Evolutionary conservation across 2,329 filamentous ascomycete genomes (phyloP), one percentile per base, ranked within the genome.

Genomic region (Hymenotorrendiella dingleyae): DNA sequence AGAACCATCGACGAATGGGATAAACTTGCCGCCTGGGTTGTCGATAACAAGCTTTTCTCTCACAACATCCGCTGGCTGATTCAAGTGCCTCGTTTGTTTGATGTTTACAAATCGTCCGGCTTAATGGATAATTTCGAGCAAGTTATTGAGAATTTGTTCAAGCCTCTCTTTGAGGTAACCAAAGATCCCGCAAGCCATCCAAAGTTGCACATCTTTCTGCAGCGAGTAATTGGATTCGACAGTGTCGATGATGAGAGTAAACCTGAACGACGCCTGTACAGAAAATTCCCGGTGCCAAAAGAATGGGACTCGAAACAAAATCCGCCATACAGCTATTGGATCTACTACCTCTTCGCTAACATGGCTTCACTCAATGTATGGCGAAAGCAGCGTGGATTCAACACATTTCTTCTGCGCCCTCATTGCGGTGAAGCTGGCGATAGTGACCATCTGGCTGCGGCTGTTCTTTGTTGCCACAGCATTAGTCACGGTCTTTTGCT

Each of bases 231-330:
- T 59, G 93, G 93, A 1, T 94, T 98, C 58, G 93, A 98, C 64
- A 94, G 88, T 57, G 93, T 98, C 35, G 93, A 98, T 59, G 93
- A 98, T 55, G 93, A 98, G 68, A 96, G 90, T 72, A 98, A 98
- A 67, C 76, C 89, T 2, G 93, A 98, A 66, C 82, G 91, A 21
- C 83, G 93, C 16, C 75, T 97, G n/a, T 95, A 89, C 69, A 85
- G 84, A 59, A 98, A 98, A 63, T 98, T 94, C 54, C 93, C 93
- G 0, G 82, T 93, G 17, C 91, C 93, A 4, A 85, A 81, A 48
- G 80, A 81, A 41, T 98, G 93, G 93, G 78, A 82, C 51, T 89
- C 88, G 1, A 89, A 86, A 57, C 90, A 97, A 64, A 98, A 98
- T 60, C 93, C 93, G 11, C 93, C 93, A 0, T 98, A 98, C 68